phyloP scores from a whole-genome alignment of 345 rosid species.

The Sisymbrium altissimum region DNA sequence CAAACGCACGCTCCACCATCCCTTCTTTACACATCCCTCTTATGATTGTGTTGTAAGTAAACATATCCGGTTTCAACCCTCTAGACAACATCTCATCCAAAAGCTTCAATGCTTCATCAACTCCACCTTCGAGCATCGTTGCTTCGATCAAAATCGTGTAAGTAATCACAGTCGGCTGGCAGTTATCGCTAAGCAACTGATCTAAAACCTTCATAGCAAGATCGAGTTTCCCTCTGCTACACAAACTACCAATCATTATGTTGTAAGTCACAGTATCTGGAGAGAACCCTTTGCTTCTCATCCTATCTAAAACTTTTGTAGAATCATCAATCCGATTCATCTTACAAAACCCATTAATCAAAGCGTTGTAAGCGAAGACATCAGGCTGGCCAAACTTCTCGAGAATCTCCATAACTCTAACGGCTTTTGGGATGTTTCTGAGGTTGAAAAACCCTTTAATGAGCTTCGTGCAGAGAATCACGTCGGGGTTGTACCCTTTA shows the following conservation, averaged over 20 bases:
- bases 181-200: conserved; percentile 55
- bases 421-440: conserved; percentile 54
- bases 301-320: conserved; percentile 54
- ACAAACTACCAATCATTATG: conserved; percentile 73
- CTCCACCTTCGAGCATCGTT: conserved; percentile 51
- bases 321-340: conserved; percentile 59
- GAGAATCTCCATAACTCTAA: conserved; percentile 68
- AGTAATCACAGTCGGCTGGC: conserved; percentile 71
- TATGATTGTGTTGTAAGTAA: conserved; percentile 62
- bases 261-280: conserved; percentile 83
- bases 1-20: conserved; percentile 52
- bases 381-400: conserved; percentile 73
- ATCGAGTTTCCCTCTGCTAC: conserved; percentile 64
- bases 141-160: conserved; percentile 89
- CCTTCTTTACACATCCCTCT: conserved; percentile 79
- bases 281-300: conserved; percentile 60
- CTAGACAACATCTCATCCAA: conserved; percentile 70
- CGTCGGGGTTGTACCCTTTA: conserved; percentile 65
- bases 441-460: conserved; percentile 62
- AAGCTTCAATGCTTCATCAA: conserved; percentile 64
- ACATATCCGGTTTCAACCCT: conserved; percentile 67
- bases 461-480: conserved; percentile 72
- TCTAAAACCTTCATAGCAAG: conserved; percentile 60
- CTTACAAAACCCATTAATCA: conserved; percentile 85
- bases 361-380: conserved; percentile 71